Evolutionary conservation across 176 grass and related monocot species (phyloP).

Genomic region (Stipa capillata): DNA sequence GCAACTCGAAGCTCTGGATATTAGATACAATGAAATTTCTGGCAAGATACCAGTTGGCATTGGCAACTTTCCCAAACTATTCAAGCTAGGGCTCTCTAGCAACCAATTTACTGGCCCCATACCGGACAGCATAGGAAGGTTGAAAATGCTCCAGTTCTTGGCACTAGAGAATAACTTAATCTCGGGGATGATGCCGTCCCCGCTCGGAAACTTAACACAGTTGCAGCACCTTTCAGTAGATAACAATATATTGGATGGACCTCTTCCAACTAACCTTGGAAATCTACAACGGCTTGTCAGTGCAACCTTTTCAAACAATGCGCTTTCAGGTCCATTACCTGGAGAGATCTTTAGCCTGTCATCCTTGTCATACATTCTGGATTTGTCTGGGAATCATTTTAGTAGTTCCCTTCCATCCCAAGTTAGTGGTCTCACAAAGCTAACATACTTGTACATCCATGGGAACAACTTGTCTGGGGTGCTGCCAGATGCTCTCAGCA

Average conservation of each 20-base stretch:
- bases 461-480: conserved; percentile 23
- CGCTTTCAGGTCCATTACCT: not conserved
- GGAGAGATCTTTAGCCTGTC: not conserved
- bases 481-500: conserved; percentile 8
- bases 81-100: conserved; percentile 7
- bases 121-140: conserved; percentile 26
- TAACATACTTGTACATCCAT: conserved; percentile 26
- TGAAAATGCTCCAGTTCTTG: conserved; percentile 28
- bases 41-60: conserved; percentile 27
- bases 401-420: conserved; percentile 8
- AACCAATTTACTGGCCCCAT: conserved; percentile 22
- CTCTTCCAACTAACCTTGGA: not conserved
- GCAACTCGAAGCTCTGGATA: conserved; percentile 13
- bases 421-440: conserved; percentile 28
- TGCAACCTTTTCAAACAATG: not conserved
- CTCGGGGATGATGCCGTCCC: conserved; percentile 14
- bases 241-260: conserved; percentile 2
- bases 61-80: conserved; percentile 9
- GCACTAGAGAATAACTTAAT: conserved; percentile 7
- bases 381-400: conserved; percentile 28
- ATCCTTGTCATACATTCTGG: conserved; percentile 9
- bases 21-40: conserved; percentile 30
- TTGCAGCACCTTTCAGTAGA: not conserved
- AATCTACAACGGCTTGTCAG: not conserved
- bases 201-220: conserved; percentile 23